These are phyloP conservation scores for Colletotrichum cuscutae DNA, from an alignment of 2,329 filamentous ascomycete species.

Conservation along the genomic window DNA sequence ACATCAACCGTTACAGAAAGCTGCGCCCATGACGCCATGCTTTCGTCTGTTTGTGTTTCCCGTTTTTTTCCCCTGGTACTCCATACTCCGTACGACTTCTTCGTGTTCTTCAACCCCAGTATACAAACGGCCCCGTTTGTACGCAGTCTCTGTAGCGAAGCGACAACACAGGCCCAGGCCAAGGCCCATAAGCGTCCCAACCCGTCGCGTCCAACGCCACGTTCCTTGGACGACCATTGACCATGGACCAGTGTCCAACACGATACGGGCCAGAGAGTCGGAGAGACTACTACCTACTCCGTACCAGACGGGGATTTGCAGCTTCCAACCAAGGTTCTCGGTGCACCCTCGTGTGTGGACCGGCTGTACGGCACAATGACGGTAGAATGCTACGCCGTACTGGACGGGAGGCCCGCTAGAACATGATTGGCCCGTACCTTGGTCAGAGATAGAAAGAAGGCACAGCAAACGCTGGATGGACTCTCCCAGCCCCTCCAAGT, in stretches of 20 bases:
- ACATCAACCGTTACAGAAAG: too few species aligned
- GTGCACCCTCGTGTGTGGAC: slow-evolving; percentile 13
- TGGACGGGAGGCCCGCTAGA: not conserved
- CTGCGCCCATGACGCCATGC: not conserved
- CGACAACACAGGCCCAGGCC: not conserved
- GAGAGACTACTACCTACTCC: not conserved
- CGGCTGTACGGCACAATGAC: slow-evolving; percentile 20
- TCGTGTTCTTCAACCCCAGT: not conserved
- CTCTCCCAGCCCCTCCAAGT: not conserved
- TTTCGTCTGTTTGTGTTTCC: not conserved
- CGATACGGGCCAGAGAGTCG: not conserved
- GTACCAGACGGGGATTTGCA: not conserved
- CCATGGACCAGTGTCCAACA: not conserved
- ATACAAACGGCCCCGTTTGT: not conserved
- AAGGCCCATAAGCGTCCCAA: not conserved
- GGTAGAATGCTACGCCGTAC: not conserved
- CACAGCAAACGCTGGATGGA: not conserved
- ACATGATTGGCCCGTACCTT: slow-evolving; percentile 7
- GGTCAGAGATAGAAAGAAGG: slow-evolving; percentile 9
- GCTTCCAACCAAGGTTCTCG: not conserved
- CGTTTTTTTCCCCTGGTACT: not conserved
- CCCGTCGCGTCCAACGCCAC: not conserved
- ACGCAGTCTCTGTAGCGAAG: not conserved
- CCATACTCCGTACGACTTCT: not conserved
- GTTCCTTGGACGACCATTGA: not conserved